Evolutionary conservation across 345 rosid species (phyloP).

Genomic region (Eucalyptus curtisii): DNA sequence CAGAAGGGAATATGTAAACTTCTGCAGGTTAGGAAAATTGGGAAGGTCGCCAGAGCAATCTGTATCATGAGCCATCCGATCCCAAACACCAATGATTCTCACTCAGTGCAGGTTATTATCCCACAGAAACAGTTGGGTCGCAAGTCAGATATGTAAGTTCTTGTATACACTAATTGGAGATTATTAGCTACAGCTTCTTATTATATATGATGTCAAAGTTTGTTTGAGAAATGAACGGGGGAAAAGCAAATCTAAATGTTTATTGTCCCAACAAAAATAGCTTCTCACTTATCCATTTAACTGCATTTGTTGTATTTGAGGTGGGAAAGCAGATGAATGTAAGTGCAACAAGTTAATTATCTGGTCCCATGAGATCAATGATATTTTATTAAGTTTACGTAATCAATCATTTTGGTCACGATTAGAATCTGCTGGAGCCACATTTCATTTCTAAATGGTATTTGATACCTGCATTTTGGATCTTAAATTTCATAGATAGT

Average conservation of each 20-base stretch:
- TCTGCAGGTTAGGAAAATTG: slow-evolving; percentile 73
- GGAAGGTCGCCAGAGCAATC: slow-evolving; percentile 86
- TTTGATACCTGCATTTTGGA: background rate
- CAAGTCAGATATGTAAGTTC: slow-evolving; percentile 65
- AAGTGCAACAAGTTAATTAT: background rate
- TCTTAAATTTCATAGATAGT: background rate
- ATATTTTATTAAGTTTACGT: background rate
- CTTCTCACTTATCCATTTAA: background rate
- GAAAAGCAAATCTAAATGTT: background rate
- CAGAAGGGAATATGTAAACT: background rate
- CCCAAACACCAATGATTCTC: slow-evolving; percentile 83
- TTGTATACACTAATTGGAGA: background rate
- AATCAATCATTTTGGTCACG: background rate
- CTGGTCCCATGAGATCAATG: background rate
- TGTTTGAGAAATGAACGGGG: background rate
- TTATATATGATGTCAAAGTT: background rate
- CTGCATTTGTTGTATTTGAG: background rate
- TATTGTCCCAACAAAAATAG: background rate
- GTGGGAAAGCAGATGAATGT: background rate
- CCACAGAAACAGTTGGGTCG: slow-evolving; percentile 97
- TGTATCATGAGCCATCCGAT: slow-evolving; percentile 92
- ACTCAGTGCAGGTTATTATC: slow-evolving; percentile 78
- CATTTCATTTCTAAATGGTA: background rate
- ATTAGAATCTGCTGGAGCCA: background rate
- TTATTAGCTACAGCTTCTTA: background rate